These are phyloP conservation scores for Lodderomyces orthopsilosis DNA, from an alignment of 1,139 yeast genomes.

Conservation along the genomic window DNA sequence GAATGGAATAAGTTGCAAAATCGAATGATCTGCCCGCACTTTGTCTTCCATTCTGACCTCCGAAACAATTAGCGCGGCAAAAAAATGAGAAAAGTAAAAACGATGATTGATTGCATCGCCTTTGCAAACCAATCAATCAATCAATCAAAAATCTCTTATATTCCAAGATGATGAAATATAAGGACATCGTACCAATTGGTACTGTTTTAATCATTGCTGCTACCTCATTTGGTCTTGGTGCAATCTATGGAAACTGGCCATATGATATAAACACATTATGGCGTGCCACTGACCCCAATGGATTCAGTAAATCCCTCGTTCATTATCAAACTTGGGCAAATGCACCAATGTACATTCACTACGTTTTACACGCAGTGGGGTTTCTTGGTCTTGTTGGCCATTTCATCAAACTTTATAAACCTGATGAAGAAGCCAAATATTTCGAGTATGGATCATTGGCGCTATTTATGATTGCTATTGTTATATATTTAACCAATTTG, in stretches of 20 bases:
- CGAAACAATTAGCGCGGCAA: too few species aligned
- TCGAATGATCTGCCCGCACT: neutral
- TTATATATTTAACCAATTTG: conserved; percentile 82
- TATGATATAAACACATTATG: conserved; percentile 82
- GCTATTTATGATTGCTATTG: conserved; percentile 64
- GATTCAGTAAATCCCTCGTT: conserved; percentile 57
- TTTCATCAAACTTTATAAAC: conserved; percentile 78
- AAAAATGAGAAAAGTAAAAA: too few species aligned
- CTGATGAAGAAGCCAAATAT: conserved; percentile 74
- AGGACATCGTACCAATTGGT: conserved; percentile 51
- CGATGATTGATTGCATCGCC: too few species aligned
- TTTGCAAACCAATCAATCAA: neutral
- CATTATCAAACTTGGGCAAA: conserved; percentile 76
- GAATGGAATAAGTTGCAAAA: neutral
- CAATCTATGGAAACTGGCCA: conserved; percentile 73
- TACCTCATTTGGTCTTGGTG: conserved; percentile 76
- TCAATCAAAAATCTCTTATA: too few species aligned
- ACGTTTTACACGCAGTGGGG: conserved; percentile 59
- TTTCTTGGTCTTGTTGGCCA: conserved; percentile 68
- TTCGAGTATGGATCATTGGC: conserved; percentile 88
- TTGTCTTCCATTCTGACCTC: too few species aligned
- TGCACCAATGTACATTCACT: conserved; percentile 57
- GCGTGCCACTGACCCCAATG: conserved; percentile 49
- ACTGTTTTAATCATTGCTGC: conserved; percentile 47
- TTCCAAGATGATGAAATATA: conserved; percentile 32